Conservation (phyloP, 2,329 filamentous ascomycete genomes). For the Phaeoacremonium minimum region DNA sequence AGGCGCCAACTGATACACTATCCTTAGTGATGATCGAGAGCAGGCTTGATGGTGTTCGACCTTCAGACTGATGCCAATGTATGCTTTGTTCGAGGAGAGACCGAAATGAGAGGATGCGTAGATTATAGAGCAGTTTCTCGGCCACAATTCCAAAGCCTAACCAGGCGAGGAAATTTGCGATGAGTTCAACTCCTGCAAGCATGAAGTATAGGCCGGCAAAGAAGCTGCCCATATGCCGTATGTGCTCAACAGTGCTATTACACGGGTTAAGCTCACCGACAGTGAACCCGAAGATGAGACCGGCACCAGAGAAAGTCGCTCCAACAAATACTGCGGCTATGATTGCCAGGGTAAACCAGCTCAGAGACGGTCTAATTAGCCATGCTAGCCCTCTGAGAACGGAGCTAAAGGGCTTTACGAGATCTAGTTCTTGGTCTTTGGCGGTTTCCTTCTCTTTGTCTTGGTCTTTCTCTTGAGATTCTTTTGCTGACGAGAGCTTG, state of each 20-base stretch:
- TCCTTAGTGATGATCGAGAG: conserved; percentile 67
- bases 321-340: conserved; percentile 49
- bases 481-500: not conserved
- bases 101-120: conserved; percentile 50
- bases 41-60: conserved; percentile 55
- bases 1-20: conserved; percentile 59
- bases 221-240: conserved; percentile 44
- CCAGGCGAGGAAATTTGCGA: conserved; percentile 54
- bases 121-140: conserved; percentile 51
- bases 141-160: conserved; percentile 50
- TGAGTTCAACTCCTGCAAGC: conserved; percentile 53
- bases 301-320: conserved; percentile 50
- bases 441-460: not conserved
- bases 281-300: conserved; percentile 56
- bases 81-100: conserved; percentile 52
- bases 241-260: conserved; percentile 36
- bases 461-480: not conserved
- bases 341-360: conserved; percentile 38
- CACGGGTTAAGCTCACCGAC: conserved; percentile 52
- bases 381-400: not conserved
- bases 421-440: not conserved
- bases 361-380: conserved; percentile 26
- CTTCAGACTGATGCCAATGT: conserved; percentile 63
- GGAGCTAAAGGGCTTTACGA: not conserved
- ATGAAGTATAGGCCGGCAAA: conserved; percentile 57